Conservation (phyloP, 305 asterid species). For the Fraxinus sp. region DNA sequence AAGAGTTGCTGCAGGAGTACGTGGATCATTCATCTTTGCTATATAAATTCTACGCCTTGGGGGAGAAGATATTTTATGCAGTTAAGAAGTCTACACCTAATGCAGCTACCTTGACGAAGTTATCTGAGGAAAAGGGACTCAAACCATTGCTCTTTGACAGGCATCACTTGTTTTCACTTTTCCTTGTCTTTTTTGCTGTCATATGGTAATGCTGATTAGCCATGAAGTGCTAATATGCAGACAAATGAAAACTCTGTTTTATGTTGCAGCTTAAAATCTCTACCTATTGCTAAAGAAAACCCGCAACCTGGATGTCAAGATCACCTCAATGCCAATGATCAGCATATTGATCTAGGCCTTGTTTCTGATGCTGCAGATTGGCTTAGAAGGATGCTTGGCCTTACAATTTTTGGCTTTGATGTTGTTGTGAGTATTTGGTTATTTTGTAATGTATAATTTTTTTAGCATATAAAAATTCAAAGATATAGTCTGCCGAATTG, state of each 20-base stretch:
- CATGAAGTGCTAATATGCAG: background rate
- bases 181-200: conserved; percentile 9
- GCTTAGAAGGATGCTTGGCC: conserved; percentile 71
- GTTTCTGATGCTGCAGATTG: conserved; percentile 74
- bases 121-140: conserved; percentile 52
- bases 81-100: conserved; percentile 88
- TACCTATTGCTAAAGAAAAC: conserved; percentile 62
- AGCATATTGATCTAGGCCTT: conserved; percentile 67
- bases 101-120: conserved; percentile 61
- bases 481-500: background rate
- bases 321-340: conserved; percentile 20
- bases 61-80: conserved; percentile 67
- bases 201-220: conserved; percentile 12
- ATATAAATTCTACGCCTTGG: conserved; percentile 88
- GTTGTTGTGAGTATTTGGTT: conserved; percentile 66
- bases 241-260: conserved; percentile 11
- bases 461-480: background rate
- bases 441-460: background rate
- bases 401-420: conserved; percentile 92
- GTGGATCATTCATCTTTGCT: conserved; percentile 87
- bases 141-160: conserved; percentile 89
- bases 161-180: conserved; percentile 32
- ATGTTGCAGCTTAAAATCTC: conserved; percentile 78
- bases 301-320: conserved; percentile 11
- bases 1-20: conserved; percentile 80